Evolutionary conservation across 257 asterid species (phyloP), one percentile per base, ranked within the genome.

Genomic region (Petunia secreta): DNA sequence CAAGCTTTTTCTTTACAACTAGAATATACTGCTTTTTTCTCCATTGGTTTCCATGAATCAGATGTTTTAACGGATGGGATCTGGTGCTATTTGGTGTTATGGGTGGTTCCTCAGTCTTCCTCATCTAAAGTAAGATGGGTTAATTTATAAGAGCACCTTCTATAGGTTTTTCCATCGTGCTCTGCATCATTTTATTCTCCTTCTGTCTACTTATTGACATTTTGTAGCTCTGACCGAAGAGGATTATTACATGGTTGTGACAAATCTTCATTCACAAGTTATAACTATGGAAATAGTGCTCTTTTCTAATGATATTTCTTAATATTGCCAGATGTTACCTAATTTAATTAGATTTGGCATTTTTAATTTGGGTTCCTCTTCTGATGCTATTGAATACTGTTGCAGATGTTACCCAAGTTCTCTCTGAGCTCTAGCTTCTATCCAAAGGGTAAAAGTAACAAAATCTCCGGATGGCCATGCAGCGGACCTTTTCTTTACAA

Each of bases 51-150:
- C n/a, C 55, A 62, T 44, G 48, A 39, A 80, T 10, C 81, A 93
- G 98, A 93, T 90, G 83, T 93, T 83, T 92, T 96, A 11, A 93
- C 97, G 1, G 97, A 93, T 80, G 96, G 98, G 44, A 86, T 79
- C 84, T 93, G 98, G 98, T 91, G 98, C 87, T 93, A 88, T 81
- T 55, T 93, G 50, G 85, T 93, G 74, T 81, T 93, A 7, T 92
- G 95, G 97, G 93, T 89, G 46, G 78, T 62, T 83, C 96, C 95
- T 81, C 88, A 80, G 69, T 79, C 90, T n/a, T 88, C 73, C 76
- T 85, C 91, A 16, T 80, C 78, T 40, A 64, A 16, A 77, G 90
- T 90, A 80, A 88, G 85, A 80, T 93, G 97, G 98, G 81, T 82
- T 77, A 89, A 80, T 84, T 75, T 93, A 89, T 89, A 88, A 25